These are phyloP conservation scores for Coemansia aciculifera DNA, from an alignment of 192 early-diverging fungal species.

Conservation along the genomic window DNA sequence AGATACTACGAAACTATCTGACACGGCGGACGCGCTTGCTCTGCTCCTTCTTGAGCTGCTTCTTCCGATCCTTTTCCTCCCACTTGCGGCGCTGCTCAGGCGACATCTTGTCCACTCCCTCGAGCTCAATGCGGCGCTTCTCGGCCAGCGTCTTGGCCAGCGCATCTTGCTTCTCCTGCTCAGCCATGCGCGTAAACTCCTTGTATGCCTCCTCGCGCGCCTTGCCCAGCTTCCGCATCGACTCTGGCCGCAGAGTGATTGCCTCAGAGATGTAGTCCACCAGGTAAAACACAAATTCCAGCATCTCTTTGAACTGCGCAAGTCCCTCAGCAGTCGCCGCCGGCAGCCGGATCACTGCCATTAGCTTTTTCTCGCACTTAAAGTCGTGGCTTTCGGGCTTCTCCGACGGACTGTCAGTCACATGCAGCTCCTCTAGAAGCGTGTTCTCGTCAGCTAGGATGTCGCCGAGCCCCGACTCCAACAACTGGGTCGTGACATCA, in stretches of 20 bases:
- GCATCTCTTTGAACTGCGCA: constrained; percentile 19
- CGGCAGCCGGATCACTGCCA: constrained; percentile 44
- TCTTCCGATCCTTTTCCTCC: constrained; percentile 78
- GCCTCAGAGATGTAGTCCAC: constrained; percentile 43
- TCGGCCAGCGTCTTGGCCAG: constrained; percentile 66
- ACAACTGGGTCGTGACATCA: constrained; percentile 57
- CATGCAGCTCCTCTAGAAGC: constrained; percentile 60
- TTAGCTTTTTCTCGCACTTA: constrained; percentile 56
- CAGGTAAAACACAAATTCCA: constrained; percentile 55
- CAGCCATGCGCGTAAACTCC: constrained; percentile 61
- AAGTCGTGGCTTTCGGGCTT: constrained; percentile 60
- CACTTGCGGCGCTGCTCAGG: constrained; percentile 82
- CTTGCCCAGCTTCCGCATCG: constrained; percentile 61
- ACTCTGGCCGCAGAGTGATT: constrained; percentile 43
- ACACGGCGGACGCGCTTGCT: constrained; percentile 64
- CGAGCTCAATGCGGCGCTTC: constrained; percentile 66
- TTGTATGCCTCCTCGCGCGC: constrained; percentile 65
- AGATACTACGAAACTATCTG: constrained; percentile 16
- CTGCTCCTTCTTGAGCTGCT: constrained; percentile 68
- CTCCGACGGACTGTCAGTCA: constrained; percentile 61
- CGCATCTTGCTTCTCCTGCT: constrained; percentile 70
- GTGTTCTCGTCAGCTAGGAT: constrained; percentile 34
- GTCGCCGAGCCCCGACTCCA: constrained; percentile 57
- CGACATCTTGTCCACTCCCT: constrained; percentile 65
- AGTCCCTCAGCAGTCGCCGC: constrained; percentile 19